Conservation (phyloP, 495 filamentous ascomycete genomes). For the Platismatia glauca region DNA sequence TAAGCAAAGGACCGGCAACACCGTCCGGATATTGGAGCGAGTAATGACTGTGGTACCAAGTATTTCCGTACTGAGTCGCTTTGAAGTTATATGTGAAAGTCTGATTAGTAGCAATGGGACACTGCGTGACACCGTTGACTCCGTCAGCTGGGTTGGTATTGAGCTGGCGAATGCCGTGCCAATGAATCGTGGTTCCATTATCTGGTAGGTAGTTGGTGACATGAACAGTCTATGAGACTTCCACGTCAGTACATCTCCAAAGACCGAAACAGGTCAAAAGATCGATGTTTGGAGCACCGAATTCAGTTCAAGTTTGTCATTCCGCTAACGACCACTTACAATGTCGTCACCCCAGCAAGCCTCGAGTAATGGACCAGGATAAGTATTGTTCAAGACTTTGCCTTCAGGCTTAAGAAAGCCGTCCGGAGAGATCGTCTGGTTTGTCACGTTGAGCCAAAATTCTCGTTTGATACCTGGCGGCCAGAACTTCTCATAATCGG, state of each 20-base stretch:
- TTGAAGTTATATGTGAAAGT: constrained; percentile 43
- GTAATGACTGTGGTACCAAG: constrained; percentile 52
- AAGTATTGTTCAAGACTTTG: constrained; percentile 21
- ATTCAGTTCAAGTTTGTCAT: neutral
- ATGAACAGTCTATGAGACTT: constrained; percentile 2
- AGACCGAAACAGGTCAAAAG: neutral
- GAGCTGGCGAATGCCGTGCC: constrained; percentile 37
- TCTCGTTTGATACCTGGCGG: constrained; percentile 31
- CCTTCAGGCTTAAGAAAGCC: constrained; percentile 12
- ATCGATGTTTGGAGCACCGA: too few relatives aligned
- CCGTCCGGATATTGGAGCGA: constrained; percentile 38
- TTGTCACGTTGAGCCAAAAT: constrained; percentile 14
- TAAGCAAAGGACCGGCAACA: constrained; percentile 28
- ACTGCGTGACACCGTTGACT: constrained; percentile 38
- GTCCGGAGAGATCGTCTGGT: constrained; percentile 17
- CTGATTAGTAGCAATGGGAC: constrained; percentile 40
- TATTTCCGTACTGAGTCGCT: constrained; percentile 46
- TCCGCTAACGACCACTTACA: constrained; percentile 20
- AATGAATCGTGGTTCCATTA: constrained; percentile 18
- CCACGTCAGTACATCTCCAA: neutral
- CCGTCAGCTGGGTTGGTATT: constrained; percentile 39
- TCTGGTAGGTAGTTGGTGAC: constrained; percentile 30
- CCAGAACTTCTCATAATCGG: constrained; percentile 41
- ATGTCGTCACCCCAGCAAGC: constrained; percentile 25
- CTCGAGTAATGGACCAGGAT: constrained; percentile 22